Conservation (phyloP, 495 filamentous ascomycete species). For the Terfezia claveryi region DNA sequence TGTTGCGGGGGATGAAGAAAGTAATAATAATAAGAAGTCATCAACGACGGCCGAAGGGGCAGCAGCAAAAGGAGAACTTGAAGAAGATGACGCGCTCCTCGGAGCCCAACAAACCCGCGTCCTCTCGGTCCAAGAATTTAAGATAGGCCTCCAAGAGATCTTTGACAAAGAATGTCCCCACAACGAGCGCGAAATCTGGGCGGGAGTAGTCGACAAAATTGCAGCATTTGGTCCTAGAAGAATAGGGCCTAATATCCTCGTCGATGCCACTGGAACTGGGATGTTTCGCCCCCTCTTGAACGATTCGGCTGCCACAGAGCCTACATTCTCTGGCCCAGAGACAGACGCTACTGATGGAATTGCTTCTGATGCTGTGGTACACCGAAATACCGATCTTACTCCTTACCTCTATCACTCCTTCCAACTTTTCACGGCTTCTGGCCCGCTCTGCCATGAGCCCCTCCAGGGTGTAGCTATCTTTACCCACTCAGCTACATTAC, state of each 20-base stretch:
- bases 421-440: conserved; percentile 74
- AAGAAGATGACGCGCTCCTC: conserved; percentile 28
- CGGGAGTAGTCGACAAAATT: conserved; percentile 54
- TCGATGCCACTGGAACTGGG: conserved; percentile 56
- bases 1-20: conserved; percentile 15
- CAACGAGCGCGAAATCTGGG: conserved; percentile 52
- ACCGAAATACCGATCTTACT: background rate
- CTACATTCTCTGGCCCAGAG: too few species aligned
- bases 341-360: too few species aligned
- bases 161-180: conserved; percentile 28
- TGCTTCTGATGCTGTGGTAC: too few species aligned
- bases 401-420: conserved; percentile 54
- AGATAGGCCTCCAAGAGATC: conserved; percentile 39
- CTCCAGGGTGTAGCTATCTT: conserved; percentile 86
- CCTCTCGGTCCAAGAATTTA: conserved; percentile 53
- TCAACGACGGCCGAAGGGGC: conserved; percentile 7
- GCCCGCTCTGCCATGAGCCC: conserved; percentile 81
- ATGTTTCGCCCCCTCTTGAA: conserved; percentile 50
- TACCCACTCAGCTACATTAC: conserved; percentile 32
- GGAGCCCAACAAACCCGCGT: conserved; percentile 29
- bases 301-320: too few species aligned
- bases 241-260: conserved; percentile 69
- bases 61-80: conserved; percentile 25
- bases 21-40: conserved; percentile 16
- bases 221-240: conserved; percentile 72